Evolutionary conservation across 768 basidiomycete genomes (phyloP).

Genomic region (Tephrocybe sp.): DNA sequence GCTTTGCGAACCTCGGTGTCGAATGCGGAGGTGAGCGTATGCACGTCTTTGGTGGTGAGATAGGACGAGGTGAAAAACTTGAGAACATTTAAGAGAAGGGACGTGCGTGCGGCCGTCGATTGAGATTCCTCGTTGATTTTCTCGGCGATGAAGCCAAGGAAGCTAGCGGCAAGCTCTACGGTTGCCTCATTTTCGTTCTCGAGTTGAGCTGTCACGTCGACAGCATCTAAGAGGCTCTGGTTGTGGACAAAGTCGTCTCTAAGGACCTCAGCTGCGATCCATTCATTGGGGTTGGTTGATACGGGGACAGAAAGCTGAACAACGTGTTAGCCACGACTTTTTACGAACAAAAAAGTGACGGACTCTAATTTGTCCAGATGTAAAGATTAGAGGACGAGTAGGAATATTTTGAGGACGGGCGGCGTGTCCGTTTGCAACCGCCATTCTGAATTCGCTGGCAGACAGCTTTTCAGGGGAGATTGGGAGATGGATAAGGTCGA

Average conservation of each 20-base stretch:
- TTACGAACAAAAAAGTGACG: constrained; percentile 23
- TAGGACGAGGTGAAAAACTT: constrained; percentile 77
- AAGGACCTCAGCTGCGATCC: constrained; percentile 91
- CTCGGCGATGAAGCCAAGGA: constrained; percentile 74
- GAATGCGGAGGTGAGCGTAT: constrained; percentile 75
- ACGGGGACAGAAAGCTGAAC: constrained; percentile 83
- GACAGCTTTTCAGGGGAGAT: constrained; percentile 20
- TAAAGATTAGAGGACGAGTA: constrained; percentile 49
- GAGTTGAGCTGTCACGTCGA: constrained; percentile 50
- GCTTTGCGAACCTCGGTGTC: constrained; percentile 74
- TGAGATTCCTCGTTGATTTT: constrained; percentile 57
- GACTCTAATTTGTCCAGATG: constrained; percentile 53
- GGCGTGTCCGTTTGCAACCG: constrained; percentile 39
- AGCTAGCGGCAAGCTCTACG: constrained; percentile 79
- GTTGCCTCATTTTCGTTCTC: constrained; percentile 63
- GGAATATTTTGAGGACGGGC: constrained; percentile 33
- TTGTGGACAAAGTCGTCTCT: constrained; percentile 83
- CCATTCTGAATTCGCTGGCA: constrained; percentile 31
- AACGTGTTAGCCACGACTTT: constrained; percentile 5
- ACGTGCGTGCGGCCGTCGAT: constrained; percentile 50
- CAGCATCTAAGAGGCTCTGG: constrained; percentile 55
- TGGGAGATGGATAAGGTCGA: constrained; percentile 17
- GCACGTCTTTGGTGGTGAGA: constrained; percentile 74
- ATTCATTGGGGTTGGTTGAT: constrained; percentile 76
- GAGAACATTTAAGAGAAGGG: constrained; percentile 74